A percentile compares a stretch with the other conserved stretches of the same genome.
These are phyloP conservation scores for Elaeis guineensis DNA, from an alignment of 176 grass and related monocot species.

Conservation along the genomic window DNA sequence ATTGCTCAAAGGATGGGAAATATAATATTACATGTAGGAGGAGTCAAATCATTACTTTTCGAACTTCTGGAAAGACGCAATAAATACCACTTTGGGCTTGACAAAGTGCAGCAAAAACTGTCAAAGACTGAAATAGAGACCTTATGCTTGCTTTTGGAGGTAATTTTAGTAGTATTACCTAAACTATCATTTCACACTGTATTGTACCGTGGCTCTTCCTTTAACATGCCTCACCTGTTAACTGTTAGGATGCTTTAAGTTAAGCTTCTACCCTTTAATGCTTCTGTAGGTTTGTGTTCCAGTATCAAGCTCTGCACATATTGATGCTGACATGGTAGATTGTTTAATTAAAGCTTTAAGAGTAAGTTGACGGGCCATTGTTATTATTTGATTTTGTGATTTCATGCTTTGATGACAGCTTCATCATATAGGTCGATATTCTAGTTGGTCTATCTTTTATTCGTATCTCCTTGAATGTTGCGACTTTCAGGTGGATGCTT, in stretches of 20 bases:
- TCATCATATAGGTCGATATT: background rate
- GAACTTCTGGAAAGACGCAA: conserved; percentile 43
- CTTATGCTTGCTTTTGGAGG: conserved; percentile 91
- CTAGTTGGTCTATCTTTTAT: background rate
- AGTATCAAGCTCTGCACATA: conserved; percentile 22
- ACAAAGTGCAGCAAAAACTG: conserved; percentile 31
- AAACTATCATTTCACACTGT: background rate
- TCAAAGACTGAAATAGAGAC: conserved; percentile 51
- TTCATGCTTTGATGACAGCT: too few relatives aligned
- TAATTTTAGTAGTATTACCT: conserved; percentile 10
- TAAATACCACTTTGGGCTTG: conserved; percentile 22
- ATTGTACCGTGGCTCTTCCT: background rate
- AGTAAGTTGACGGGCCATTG: conserved; percentile 27
- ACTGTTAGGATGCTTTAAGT: too few relatives aligned
- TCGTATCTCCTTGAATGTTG: conserved; percentile 1
- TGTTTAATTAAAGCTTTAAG: conserved; percentile 52
- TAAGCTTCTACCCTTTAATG: background rate
- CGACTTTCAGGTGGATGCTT: conserved; percentile 54
- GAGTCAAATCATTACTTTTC: conserved; percentile 49
- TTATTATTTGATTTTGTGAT: too few relatives aligned
- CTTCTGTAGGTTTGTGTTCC: conserved; percentile 41
- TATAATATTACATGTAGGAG: conserved; percentile 52
- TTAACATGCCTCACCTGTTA: too few relatives aligned
- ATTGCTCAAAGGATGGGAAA: conserved; percentile 73
- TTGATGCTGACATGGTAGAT: conserved; percentile 33